These are phyloP conservation scores for Neoascochyta sp. DNA, from an alignment of 2,329 filamentous ascomycete genomes.

Conservation along the genomic window DNA sequence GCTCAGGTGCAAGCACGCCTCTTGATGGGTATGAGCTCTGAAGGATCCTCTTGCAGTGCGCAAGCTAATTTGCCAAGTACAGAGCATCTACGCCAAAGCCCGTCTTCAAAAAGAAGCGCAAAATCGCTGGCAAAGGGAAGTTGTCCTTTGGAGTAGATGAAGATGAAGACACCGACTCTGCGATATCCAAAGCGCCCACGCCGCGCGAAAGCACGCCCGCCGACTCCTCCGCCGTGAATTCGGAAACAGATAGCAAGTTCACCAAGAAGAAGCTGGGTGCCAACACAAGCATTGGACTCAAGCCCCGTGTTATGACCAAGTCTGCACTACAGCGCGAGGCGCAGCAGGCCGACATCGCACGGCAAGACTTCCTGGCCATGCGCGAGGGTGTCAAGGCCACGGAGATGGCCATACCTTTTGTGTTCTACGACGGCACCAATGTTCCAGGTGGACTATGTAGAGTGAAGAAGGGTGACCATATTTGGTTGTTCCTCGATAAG, in stretches of 20 bases:
- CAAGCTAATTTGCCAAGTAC: conserved; percentile 54
- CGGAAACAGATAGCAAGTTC: conserved; percentile 27
- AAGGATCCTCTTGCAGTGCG: not conserved
- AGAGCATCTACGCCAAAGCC: conserved; percentile 53
- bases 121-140: conserved; percentile 54
- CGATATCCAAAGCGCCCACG: conserved; percentile 35
- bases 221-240: conserved; percentile 35
- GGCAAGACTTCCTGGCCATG: conserved; percentile 74
- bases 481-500: conserved; percentile 91
- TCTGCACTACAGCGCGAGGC: conserved; percentile 74
- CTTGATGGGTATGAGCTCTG: conserved; percentile 56
- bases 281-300: conserved; percentile 55
- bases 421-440: conserved; percentile 94
- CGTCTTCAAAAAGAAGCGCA: conserved; percentile 56
- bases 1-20: conserved; percentile 52
- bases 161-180: conserved; percentile 56
- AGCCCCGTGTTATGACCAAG: conserved; percentile 73
- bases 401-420: conserved; percentile 87
- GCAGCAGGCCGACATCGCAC: conserved; percentile 67
- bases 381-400: conserved; percentile 86
- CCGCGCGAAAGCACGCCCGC: conserved; percentile 39
- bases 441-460: conserved; percentile 78
- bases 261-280: conserved; percentile 54
- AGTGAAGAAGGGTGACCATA: conserved; percentile 86
- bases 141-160: conserved; percentile 70